Base-by-base conservation (phyloP, 257 asterid species). In the Verbascum thapsus region DNA sequence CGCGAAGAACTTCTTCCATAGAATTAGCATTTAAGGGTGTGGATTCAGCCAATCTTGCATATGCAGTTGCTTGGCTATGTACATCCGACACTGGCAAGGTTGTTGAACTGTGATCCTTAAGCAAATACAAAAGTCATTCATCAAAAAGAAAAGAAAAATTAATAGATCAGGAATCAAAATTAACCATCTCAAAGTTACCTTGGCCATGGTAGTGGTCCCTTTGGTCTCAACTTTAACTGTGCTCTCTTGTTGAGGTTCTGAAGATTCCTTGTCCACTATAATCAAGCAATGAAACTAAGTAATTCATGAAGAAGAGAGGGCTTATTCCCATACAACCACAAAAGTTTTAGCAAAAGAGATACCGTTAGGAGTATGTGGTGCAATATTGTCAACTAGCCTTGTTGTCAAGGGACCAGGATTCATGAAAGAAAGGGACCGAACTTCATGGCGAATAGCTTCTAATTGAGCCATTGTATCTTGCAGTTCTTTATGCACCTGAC, bases 391-490 rank as follows among this genome's bases (percentile, higher is more conserved):
- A 18, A 80, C 94, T 43, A 83, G 84, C 73, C 87, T 85, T 7
- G 88, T 79, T 22, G 88, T 75, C 78, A 81, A 26, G 64, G 86
- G 80, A 71, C 96, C 86, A 50, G 96, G 92, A 79, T 83, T 84
- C 79, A 87, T 58, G 66, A 85, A 83, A 38, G 96, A 86, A 66
- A 91, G 48, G 4, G 85, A 68, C 35, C 89, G 90, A 52, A 88
- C 72, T 73, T 91, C 96, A 74, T 85, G 89, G 48, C 84, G 88
- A 76, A 92, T 92, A 66, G 89, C 94, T 67, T 88, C 90, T 65
- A 92, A 47, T 66, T 92, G 96, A 49, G 99, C 88, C 78, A 85
- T 80, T 62, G 94, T 72, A 49, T 92, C 99, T 83, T 87, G 97
- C 72, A 87, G 71, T 76, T 92, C 97, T 71, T 87, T 92, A 72